Conservation (phyloP, 441 rosid species). For the Pelargonium fulgidum region DNA sequence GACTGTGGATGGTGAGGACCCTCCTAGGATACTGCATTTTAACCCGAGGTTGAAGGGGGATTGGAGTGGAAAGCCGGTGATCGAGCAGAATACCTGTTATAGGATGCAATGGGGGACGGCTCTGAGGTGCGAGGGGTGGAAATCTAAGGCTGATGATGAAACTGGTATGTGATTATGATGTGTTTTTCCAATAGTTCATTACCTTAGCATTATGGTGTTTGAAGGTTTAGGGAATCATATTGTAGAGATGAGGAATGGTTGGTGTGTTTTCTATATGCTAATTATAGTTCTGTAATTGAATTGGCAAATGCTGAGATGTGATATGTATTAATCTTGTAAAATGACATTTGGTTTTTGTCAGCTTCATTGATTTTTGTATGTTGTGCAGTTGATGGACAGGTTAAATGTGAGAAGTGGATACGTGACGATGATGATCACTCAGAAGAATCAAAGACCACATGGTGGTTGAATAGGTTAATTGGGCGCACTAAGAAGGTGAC, state of each 20-base stretch:
- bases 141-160: conserved; percentile 5
- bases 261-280: too few relatives aligned
- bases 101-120: conserved; percentile 2
- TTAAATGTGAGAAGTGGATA: not conserved
- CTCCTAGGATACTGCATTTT: conserved; percentile 1
- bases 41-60: conserved; percentile 3
- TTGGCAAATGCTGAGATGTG: not conserved
- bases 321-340: too few relatives aligned
- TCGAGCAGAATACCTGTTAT: not conserved
- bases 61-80: conserved; percentile 1
- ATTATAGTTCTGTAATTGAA: too few relatives aligned
- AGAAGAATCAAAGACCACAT: conserved; percentile 1
- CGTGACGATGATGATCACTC: not conserved
- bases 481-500: not conserved
- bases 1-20: conserved; percentile 1
- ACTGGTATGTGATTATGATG: not conserved
- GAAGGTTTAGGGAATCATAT: too few relatives aligned
- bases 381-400: not conserved
- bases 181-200: not conserved
- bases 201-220: too few relatives aligned
- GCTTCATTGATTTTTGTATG: not conserved
- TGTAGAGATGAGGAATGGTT: too few relatives aligned
- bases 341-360: too few relatives aligned
- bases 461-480: not conserved
- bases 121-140: not conserved